Evolutionary conservation across 2,329 filamentous ascomycete species (phyloP).

Genomic region (Fusarium pseudocircinatum): DNA sequence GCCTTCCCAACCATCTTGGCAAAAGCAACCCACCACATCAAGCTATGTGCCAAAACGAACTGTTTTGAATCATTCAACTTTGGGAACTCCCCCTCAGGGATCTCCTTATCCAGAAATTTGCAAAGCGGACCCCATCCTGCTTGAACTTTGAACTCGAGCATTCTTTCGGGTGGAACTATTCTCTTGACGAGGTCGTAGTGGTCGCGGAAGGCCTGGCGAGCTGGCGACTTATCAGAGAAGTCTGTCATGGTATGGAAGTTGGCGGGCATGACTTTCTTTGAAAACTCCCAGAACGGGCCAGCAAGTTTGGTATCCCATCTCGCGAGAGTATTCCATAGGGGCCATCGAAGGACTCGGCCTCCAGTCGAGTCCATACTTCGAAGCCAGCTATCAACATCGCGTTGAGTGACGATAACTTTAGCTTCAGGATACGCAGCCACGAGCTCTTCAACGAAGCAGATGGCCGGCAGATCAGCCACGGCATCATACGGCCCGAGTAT

Average conservation of each 20-base stretch:
- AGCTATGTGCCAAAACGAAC: constrained; percentile 18
- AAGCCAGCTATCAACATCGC: constrained; percentile 25
- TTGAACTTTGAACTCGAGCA: constrained; percentile 17
- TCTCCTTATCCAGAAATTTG: constrained; percentile 1
- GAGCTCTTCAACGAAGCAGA: constrained; percentile 30
- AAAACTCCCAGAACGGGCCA: constrained; percentile 27
- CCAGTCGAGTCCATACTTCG: constrained; percentile 24
- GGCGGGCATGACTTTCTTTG: constrained; percentile 18
- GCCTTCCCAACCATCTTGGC: constrained; percentile 27
- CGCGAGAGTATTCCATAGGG: constrained; percentile 25
- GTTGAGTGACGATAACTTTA: constrained; percentile 17
- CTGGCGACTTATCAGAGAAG: constrained; percentile 13
- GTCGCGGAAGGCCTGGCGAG: constrained; percentile 8
- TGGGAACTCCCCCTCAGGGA: constrained; percentile 13
- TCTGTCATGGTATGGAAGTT: constrained; percentile 12
- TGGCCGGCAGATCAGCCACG: constrained; percentile 16
- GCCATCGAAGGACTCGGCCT: constrained; percentile 21
- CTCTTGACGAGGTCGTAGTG: constrained; percentile 11
- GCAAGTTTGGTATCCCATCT: constrained; percentile 5
- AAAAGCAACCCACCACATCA: constrained; percentile 36
- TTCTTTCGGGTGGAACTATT: background rate
- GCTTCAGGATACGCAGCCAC: constrained; percentile 30
- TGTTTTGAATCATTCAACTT: constrained; percentile 20
- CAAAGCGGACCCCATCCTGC: constrained; percentile 29
- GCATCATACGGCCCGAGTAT: constrained; percentile 24